phyloP scores from a whole-genome alignment of 164 flowering plant genomes.

The Protea cynaroides region DNA sequence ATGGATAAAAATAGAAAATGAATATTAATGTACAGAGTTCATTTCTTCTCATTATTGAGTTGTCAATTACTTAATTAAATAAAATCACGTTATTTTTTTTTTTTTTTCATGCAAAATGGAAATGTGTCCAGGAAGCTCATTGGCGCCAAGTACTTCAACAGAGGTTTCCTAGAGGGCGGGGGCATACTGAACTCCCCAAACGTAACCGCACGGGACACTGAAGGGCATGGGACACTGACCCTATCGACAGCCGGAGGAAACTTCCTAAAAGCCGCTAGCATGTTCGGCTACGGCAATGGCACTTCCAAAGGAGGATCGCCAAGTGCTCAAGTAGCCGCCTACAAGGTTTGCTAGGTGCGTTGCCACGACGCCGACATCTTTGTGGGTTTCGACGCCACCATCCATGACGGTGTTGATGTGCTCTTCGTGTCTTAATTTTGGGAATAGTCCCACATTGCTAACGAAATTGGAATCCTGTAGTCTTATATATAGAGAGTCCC shows the following conservation, averaged over 20 bases:
- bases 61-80: too few species aligned
- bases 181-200: too few species aligned
- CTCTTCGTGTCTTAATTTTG: too few species aligned
- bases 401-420: constrained; percentile 52
- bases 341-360: constrained; percentile 17
- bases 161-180: constrained; percentile 8
- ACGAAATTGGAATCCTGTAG: too few species aligned
- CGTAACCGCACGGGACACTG: constrained; percentile 19
- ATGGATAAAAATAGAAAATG: too few species aligned
- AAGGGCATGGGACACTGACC: constrained; percentile 31
- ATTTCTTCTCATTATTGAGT: too few species aligned
- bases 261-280: constrained; percentile 14
- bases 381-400: constrained; percentile 51
- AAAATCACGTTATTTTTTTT: too few species aligned
- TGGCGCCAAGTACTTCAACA: constrained; percentile 21
- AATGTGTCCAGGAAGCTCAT: constrained; percentile 11
- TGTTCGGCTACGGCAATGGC: constrained; percentile 16
- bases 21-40: too few species aligned
- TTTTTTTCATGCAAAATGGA: too few species aligned
- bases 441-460: too few species aligned
- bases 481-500: too few species aligned
- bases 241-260: constrained; percentile 26
- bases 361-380: constrained; percentile 45
- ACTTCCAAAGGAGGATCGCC: constrained; percentile 23
- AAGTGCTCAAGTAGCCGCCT: constrained; percentile 19